Evolutionary conservation across 2,329 filamentous ascomycete genomes (phyloP).

Genomic region (Pseudocercospora fuligena): DNA sequence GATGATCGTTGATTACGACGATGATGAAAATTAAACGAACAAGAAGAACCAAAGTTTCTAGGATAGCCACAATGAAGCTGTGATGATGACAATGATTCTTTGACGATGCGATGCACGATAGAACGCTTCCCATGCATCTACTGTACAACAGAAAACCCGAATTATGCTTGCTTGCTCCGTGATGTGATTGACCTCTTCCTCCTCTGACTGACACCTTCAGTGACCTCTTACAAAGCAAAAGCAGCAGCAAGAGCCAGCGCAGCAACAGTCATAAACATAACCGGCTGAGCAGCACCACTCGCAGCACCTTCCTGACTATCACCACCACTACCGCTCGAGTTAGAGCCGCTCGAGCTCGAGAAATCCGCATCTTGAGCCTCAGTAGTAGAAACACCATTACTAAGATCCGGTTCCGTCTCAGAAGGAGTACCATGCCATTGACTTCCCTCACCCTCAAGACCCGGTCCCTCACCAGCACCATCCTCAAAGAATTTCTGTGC

Average conservation of each 20-base stretch:
- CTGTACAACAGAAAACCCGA: neutral
- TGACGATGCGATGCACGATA: conserved; percentile 4
- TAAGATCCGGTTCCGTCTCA: conserved; percentile 50
- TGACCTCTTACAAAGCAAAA: conserved; percentile 1
- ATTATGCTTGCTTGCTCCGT: neutral
- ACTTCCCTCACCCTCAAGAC: conserved; percentile 56
- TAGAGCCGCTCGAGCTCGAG: conserved; percentile 19
- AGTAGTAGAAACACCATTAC: conserved; percentile 35
- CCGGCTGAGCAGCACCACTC: neutral
- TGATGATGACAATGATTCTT: neutral
- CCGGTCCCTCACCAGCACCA: conserved; percentile 61
- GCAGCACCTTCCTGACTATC: conserved; percentile 23
- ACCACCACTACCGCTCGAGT: conserved; percentile 31
- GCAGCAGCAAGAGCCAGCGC: neutral
- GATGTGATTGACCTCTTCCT: neutral
- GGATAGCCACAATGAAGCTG: conserved; percentile 1
- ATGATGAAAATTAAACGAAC: neutral
- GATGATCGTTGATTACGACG: neutral
- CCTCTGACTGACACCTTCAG: neutral
- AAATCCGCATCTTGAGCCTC: conserved; percentile 28
- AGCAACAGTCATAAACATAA: conserved; percentile 6
- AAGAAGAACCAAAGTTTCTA: neutral
- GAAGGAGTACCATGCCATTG: conserved; percentile 56
- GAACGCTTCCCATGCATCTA: conserved; percentile 33
- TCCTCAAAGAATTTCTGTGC: conserved; percentile 61